phyloP scores from a whole-genome alignment of 768 basidiomycete species.

The Epithele typhae region DNA sequence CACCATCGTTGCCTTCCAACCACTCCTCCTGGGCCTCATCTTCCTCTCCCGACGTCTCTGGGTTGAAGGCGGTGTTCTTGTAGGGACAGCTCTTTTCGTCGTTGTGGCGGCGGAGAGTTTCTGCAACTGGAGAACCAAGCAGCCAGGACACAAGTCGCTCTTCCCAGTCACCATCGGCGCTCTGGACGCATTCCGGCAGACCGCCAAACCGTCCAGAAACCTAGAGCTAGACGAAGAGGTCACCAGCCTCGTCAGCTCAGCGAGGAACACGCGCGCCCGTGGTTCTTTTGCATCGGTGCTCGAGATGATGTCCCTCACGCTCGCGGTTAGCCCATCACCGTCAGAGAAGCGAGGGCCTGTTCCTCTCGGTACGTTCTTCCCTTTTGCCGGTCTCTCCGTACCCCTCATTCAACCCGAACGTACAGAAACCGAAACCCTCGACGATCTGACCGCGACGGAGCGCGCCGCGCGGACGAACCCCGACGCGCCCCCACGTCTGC shows the following conservation, averaged over 20 bases:
- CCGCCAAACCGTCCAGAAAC: conserved; percentile 36
- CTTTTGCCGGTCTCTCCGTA: background rate
- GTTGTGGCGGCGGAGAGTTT: conserved; percentile 61
- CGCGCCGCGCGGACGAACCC: conserved; percentile 74
- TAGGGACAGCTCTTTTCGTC: conserved; percentile 50
- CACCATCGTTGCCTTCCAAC: conserved; percentile 67
- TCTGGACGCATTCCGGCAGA: conserved; percentile 45
- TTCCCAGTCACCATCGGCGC: conserved; percentile 55
- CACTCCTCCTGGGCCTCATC: conserved; percentile 70
- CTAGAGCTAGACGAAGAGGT: conserved; percentile 45
- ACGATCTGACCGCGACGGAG: conserved; percentile 77
- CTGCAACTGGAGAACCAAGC: conserved; percentile 43
- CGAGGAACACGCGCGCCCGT: conserved; percentile 38
- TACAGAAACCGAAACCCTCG: conserved; percentile 69
- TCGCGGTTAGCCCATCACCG: conserved; percentile 67
- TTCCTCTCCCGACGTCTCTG: conserved; percentile 63
- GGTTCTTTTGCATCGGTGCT: conserved; percentile 79
- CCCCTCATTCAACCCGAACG: background rate
- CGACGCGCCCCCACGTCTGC: conserved; percentile 70
- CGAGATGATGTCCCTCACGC: conserved; percentile 79
- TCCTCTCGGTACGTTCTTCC: conserved; percentile 54
- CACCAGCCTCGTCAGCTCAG: conserved; percentile 41
- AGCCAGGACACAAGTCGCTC: conserved; percentile 45
- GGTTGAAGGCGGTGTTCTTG: conserved; percentile 65
- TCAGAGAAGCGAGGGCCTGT: conserved; percentile 53